Evolutionary conservation across 2,329 filamentous ascomycete genomes (phyloP).

Genomic region (Epichloe sibirici): DNA sequence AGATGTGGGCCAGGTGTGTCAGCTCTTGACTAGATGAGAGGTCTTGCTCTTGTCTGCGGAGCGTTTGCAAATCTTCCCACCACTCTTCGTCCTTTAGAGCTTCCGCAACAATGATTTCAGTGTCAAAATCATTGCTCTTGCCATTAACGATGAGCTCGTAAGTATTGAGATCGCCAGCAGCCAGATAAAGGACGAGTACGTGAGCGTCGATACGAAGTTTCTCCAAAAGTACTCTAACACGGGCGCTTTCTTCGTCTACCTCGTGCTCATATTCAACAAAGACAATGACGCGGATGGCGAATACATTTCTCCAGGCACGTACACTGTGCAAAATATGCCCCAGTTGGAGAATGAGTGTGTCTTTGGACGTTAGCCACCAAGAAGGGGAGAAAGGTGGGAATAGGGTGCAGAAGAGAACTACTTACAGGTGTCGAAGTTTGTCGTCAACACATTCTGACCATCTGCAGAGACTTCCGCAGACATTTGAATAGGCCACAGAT

Average conservation of each 20-base stretch:
- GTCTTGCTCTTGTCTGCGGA: conserved; percentile 29
- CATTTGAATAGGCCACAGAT: conserved; percentile 91
- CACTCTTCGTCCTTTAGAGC: conserved; percentile 61
- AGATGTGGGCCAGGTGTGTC: conserved; percentile 29
- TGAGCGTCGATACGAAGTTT: conserved; percentile 74
- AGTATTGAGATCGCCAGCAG: conserved; percentile 56
- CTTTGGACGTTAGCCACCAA: conserved; percentile 18
- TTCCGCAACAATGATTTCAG: conserved; percentile 49
- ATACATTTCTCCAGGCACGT: conserved; percentile 64
- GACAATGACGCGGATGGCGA: conserved; percentile 63
- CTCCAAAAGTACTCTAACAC: conserved; percentile 62
- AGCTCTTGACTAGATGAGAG: conserved; percentile 31
- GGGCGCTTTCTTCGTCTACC: conserved; percentile 62
- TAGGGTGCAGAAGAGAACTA: conserved; percentile 2
- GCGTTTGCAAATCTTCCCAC: conserved; percentile 64
- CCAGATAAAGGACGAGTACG: conserved; percentile 70
- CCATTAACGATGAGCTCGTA: conserved; percentile 76
- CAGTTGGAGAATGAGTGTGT: conserved; percentile 71
- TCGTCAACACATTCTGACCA: conserved; percentile 59
- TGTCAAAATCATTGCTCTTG: conserved; percentile 38
- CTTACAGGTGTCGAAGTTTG: conserved; percentile 83
- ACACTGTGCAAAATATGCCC: conserved; percentile 78
- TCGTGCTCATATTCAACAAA: conserved; percentile 86
- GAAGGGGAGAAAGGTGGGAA: not conserved
- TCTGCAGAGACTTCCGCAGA: conserved; percentile 66